Evolutionary conservation across 1,284 basidiomycete species (phyloP).

Genomic region (Puccinia triticina): DNA sequence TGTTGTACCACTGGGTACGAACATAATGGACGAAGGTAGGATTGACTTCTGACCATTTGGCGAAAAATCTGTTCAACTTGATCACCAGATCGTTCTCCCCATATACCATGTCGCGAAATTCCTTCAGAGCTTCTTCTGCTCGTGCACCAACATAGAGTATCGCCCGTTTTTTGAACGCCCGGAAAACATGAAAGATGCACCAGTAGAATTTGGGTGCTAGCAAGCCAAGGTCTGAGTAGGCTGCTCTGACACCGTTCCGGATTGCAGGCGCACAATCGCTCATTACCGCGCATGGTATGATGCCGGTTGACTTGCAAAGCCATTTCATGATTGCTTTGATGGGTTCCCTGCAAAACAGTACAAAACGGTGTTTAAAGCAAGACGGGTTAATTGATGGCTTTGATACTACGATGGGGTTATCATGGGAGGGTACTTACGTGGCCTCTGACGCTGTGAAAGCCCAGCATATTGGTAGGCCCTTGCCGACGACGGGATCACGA

Average conservation of each 20-base stretch:
- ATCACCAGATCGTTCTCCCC: not conserved
- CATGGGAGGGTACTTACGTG: not conserved
- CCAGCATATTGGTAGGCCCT: too few species aligned
- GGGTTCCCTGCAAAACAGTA: not conserved
- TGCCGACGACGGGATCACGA: too few species aligned
- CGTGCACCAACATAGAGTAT: not conserved
- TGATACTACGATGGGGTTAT: too few species aligned
- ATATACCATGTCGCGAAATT: not conserved
- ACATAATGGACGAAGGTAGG: not conserved
- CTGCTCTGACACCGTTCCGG: not conserved
- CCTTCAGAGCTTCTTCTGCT: not conserved
- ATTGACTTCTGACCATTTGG: not conserved
- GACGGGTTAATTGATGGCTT: too few species aligned
- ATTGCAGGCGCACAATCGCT: conserved; percentile 15
- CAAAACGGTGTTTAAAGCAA: too few species aligned
- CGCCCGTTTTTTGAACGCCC: not conserved
- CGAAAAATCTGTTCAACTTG: not conserved
- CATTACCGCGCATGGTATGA: not conserved
- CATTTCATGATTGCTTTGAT: not conserved
- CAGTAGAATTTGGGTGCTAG: conserved; percentile 18
- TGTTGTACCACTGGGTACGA: not conserved
- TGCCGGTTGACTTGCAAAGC: not conserved
- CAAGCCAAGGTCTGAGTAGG: not conserved
- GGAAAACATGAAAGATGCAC: conserved; percentile 9
- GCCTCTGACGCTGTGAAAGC: not conserved